Evolutionary conservation across 2,329 filamentous ascomycete genomes (phyloP), one percentile per base, ranked within the genome.

Genomic region (Monosporascus ibericus): DNA sequence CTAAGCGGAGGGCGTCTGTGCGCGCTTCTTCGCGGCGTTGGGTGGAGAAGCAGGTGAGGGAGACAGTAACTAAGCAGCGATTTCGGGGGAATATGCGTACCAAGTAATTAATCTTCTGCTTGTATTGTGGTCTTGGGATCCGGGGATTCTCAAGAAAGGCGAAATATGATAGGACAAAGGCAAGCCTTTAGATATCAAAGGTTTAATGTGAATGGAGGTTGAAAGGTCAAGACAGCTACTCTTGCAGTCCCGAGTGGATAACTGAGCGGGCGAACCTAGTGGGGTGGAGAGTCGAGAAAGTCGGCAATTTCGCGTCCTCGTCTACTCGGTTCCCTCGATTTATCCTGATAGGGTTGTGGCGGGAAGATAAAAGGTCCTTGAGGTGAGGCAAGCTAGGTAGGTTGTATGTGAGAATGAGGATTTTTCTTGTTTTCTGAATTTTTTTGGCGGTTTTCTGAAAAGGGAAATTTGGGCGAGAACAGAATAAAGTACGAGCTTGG

Each of bases 401-500:
- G 47, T 57, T 52, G 51, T 47, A 51, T 54, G 52, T 51, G 55
- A 44, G 34, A 53, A 52, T 48, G 57, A 58, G 54, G 60, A 65
- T 71, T 75, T 75, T 80, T 73, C 73, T 67, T 66, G 69, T 70
- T 72, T 82, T 83, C 80, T 77, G 73, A 72, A 70, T 81, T 84
- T 84, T 83, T 83, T 82, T 77, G 70, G 65, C 72, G 71, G 70
- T 72, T 79, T 69, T 63, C 59, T 71, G 70, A 67, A n/a, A 24
- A 63, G 67, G 74, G 73, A 73, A 22, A 76, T 73, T 71, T 71
- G 76, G 75, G 74, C 72, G 76, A 79, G 79, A 76, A 78, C 78
- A 82, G 76, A 79, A 78, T 74, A 68, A 73, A 77, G 77, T 74
- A 79, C 77, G 76, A 76, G 58, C 63, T 53, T 40, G 27, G 49